Evolutionary conservation across 306 rosid genomes (phyloP).

Genomic region (Vigna trinervia): DNA sequence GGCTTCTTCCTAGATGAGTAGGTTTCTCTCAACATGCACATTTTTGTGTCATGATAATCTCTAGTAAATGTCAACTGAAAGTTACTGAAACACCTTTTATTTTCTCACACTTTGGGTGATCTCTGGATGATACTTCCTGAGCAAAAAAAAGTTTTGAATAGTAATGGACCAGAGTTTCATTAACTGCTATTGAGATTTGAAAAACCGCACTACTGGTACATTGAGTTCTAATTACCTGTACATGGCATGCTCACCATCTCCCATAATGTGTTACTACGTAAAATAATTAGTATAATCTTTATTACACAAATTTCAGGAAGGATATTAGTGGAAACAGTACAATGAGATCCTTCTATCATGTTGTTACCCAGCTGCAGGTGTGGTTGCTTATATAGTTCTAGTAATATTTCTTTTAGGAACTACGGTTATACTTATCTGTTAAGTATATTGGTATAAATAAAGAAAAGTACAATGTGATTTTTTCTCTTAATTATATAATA

Average conservation of each 20-base stretch:
- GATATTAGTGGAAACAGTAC: constrained; percentile 69
- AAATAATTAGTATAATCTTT: constrained; percentile 32
- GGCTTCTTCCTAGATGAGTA: constrained; percentile 98
- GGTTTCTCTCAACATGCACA: constrained; percentile 50
- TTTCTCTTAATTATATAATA: constrained; percentile 12
- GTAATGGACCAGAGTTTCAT: constrained; percentile 31
- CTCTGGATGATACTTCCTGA: constrained; percentile 21
- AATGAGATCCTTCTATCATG: constrained; percentile 79
- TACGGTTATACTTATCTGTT: constrained; percentile 3
- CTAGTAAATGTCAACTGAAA: background rate
- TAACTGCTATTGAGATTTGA: constrained; percentile 25
- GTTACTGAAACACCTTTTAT: constrained; percentile 20
- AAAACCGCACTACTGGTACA: constrained; percentile 8
- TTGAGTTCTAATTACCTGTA: constrained; percentile 21
- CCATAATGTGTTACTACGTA: constrained; percentile 18
- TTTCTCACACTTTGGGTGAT: background rate
- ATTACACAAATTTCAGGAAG: constrained; percentile 69
- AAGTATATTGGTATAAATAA: constrained; percentile 19
- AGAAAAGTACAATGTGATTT: background rate
- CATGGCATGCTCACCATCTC: constrained; percentile 15
- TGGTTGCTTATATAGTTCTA: constrained; percentile 35
- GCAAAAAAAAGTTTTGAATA: background rate
- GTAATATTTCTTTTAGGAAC: background rate
- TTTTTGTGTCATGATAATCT: constrained; percentile 37
- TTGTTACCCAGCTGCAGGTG: constrained; percentile 87